phyloP scores from a whole-genome alignment of 2,329 filamentous ascomycete genomes.

The Fragosphaeria purpurea region DNA sequence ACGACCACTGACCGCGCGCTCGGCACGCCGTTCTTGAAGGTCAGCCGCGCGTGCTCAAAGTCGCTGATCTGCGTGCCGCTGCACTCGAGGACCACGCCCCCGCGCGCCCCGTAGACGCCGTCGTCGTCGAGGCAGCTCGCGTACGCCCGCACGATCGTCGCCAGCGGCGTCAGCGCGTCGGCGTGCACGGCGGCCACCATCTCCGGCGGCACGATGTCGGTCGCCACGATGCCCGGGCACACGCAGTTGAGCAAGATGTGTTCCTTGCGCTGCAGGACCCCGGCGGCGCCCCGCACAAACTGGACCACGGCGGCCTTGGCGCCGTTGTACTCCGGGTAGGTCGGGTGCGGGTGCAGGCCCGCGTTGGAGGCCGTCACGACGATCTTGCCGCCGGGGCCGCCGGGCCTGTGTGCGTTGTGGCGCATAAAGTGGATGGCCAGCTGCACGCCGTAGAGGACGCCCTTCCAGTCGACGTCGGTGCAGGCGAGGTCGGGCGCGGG shows the following conservation, averaged over 20 bases:
- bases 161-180: constrained; percentile 28
- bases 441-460: constrained; percentile 37
- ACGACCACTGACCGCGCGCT: constrained; percentile 7
- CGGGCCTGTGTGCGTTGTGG: constrained; percentile 24
- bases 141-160: constrained; percentile 35
- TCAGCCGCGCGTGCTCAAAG: constrained; percentile 5
- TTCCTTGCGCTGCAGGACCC: constrained; percentile 32
- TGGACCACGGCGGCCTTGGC: constrained; percentile 37
- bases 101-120: constrained; percentile 19
- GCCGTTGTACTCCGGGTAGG: constrained; percentile 39
- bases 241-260: constrained; percentile 38
- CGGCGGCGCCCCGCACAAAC: constrained; percentile 29
- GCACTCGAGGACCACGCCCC: constrained; percentile 10
- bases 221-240: constrained; percentile 36
- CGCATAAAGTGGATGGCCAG: constrained; percentile 45
- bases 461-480: constrained; percentile 42
- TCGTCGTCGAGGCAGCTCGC: constrained; percentile 34
- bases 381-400: constrained; percentile 4
- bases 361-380: constrained; percentile 20
- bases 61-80: constrained; percentile 6
- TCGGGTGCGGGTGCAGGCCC: constrained; percentile 31
- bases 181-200: constrained; percentile 31
- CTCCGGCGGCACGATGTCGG: constrained; percentile 32
- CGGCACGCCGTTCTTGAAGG: constrained; percentile 7
- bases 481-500: constrained; percentile 32